These are phyloP conservation scores for Cymbidium sinense DNA, from an alignment of 106 monocot species.

Conservation along the genomic window DNA sequence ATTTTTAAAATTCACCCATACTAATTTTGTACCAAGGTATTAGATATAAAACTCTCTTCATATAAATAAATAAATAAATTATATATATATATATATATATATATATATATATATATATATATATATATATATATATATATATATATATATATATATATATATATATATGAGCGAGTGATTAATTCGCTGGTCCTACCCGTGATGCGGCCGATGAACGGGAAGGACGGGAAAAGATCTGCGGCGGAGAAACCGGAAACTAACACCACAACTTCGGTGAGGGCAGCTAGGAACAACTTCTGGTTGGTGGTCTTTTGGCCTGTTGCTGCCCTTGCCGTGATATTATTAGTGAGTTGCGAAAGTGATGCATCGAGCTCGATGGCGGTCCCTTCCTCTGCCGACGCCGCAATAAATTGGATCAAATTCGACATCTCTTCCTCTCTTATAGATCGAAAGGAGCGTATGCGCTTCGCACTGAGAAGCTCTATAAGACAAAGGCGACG, in stretches of 20 bases:
- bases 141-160: no score
- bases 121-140: no score
- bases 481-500: neutral
- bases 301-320: neutral
- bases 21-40: no score
- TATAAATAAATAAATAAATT: no score
- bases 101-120: no score
- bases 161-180: no score
- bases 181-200: neutral
- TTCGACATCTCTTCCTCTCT: slow-evolving; percentile 4
- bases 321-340: neutral
- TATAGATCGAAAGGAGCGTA: neutral
- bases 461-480: slow-evolving; percentile 2
- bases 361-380: slow-evolving; percentile 5
- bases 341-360: neutral
- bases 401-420: neutral
- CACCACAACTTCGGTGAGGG: neutral
- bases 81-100: no score
- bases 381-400: neutral
- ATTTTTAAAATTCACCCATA: no score
- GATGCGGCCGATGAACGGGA: neutral
- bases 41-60: no score
- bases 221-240: slow-evolving; percentile 2
- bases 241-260: neutral
- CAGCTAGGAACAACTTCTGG: neutral